Percentiles rank a stretch among this genome's conserved stretches.
phyloP scores from a whole-genome alignment of 1,139 yeast genomes.

The Suhomyces yuchorum region DNA sequence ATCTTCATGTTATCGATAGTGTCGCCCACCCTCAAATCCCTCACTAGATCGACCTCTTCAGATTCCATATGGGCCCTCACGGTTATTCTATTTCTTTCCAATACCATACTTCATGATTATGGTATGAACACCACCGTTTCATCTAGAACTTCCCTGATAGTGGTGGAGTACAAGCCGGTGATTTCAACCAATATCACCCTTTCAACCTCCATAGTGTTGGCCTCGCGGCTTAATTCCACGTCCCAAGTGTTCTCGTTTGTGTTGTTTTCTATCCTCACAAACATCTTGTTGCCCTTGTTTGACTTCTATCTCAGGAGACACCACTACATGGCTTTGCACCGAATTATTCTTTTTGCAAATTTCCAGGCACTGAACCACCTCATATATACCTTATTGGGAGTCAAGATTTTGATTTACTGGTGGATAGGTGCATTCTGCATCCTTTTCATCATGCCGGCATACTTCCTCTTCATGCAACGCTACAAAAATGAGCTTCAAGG shows the following conservation, averaged over 20 bases:
- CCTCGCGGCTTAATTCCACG: conserved; percentile 77
- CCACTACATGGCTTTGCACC: conserved; percentile 31
- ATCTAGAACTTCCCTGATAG: conserved; percentile 13
- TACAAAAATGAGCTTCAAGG: conserved; percentile 89
- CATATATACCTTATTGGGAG: conserved; percentile 40
- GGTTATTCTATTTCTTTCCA: conserved; percentile 70
- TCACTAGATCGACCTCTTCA: conserved; percentile 85
- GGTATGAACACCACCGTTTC: conserved; percentile 37
- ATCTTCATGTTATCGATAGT: conserved; percentile 71
- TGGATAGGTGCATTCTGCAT: conserved; percentile 48
- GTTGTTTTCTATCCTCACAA: conserved; percentile 68
- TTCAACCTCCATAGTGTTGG: conserved; percentile 85
- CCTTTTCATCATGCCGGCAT: conserved; percentile 63
- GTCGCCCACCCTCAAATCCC: conserved; percentile 86
- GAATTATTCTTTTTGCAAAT: conserved; percentile 30
- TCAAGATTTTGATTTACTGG: conserved; percentile 51
- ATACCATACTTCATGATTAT: conserved; percentile 70
- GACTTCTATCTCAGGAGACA: conserved; percentile 57
- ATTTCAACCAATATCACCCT: conserved; percentile 81
- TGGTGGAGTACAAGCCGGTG: conserved; percentile 52
- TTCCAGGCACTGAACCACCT: conserved; percentile 27
- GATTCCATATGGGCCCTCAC: conserved; percentile 96
- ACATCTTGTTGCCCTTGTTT: conserved; percentile 72
- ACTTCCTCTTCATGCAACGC: conserved; percentile 70
- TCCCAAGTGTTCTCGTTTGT: conserved; percentile 81